phyloP scores from a whole-genome alignment of 805 yeast species.

The Blastobotrys muscicola region DNA sequence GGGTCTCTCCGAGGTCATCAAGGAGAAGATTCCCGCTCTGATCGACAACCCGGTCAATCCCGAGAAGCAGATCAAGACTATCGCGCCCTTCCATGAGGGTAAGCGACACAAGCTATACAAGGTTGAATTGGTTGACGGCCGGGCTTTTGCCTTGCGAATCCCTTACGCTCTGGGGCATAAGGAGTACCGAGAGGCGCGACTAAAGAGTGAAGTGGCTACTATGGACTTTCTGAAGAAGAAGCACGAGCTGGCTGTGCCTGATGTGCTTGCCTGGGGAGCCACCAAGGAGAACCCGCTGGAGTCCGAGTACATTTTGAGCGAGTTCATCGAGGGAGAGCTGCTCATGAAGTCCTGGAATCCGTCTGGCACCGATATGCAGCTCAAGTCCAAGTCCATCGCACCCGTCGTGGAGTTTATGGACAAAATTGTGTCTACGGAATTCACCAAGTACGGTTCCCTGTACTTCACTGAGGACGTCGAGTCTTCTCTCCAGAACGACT shows the following conservation, averaged over 20 bases:
- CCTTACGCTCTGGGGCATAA: constrained; percentile 74
- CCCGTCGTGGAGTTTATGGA: constrained; percentile 64
- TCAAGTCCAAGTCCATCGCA: constrained; percentile 45
- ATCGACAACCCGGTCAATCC: constrained; percentile 35
- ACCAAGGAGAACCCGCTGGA: constrained; percentile 52
- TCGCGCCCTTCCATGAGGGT: constrained; percentile 86
- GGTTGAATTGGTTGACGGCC: constrained; percentile 51
- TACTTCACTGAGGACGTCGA: constrained; percentile 67
- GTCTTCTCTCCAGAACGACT: constrained; percentile 32
- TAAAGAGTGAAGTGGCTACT: constrained; percentile 89
- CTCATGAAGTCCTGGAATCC: constrained; percentile 93
- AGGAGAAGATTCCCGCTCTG: constrained; percentile 19
- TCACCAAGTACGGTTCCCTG: constrained; percentile 71
- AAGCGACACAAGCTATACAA: constrained; percentile 85
- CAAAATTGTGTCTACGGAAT: constrained; percentile 44
- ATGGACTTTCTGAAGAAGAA: constrained; percentile 68
- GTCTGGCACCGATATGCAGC: constrained; percentile 45
- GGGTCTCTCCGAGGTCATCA: constrained; percentile 45
- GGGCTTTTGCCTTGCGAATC: constrained; percentile 61
- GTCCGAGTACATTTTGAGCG: constrained; percentile 74
- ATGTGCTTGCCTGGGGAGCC: constrained; percentile 58
- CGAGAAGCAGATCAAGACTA: constrained; percentile 48
- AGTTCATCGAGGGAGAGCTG: constrained; percentile 66
- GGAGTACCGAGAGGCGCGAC: constrained; percentile 43
- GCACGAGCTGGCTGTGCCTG: constrained; percentile 62